phyloP scores from a whole-genome alignment of 2,329 filamentous ascomycete genomes.

The Ascochyta koolunga region DNA sequence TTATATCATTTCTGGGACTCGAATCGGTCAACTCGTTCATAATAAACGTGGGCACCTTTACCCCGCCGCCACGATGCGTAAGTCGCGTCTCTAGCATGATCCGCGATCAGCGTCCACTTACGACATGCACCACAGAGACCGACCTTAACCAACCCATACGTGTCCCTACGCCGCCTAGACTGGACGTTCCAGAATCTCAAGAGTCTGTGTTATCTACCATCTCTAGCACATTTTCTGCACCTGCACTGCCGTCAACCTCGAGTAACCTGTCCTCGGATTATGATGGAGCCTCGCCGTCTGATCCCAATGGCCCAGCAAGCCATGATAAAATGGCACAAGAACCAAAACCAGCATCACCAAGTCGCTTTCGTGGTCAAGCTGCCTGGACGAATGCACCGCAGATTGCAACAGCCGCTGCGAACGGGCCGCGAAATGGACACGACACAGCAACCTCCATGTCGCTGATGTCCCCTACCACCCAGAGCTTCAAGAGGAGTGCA shows the following conservation, averaged over 20 bases:
- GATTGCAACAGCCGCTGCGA: slow-evolving; percentile 34
- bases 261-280: slow-evolving; percentile 33
- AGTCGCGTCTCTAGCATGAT: slow-evolving; percentile 29
- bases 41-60: slow-evolving; percentile 20
- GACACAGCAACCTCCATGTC: slow-evolving; percentile 50
- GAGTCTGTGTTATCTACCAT: slow-evolving; percentile 42
- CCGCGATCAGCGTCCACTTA: slow-evolving; percentile 26
- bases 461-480: slow-evolving; percentile 49
- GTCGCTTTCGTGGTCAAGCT: slow-evolving; percentile 55
- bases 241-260: slow-evolving; percentile 39
- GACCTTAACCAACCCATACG: slow-evolving; percentile 6
- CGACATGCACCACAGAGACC: slow-evolving; percentile 18
- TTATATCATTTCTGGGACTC: slow-evolving; percentile 1
- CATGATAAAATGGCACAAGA: slow-evolving; percentile 53
- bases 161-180: slow-evolving; percentile 1
- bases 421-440: slow-evolving; percentile 36
- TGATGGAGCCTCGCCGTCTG: slow-evolving; percentile 36
- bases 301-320: slow-evolving; percentile 29
- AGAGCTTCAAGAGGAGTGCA: slow-evolving; percentile 74
- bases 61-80: slow-evolving; percentile 31
- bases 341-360: slow-evolving; percentile 49
- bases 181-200: slow-evolving; percentile 35
- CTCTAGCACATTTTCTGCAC: slow-evolving; percentile 43
- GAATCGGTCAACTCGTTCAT: slow-evolving; percentile 10
- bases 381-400: slow-evolving; percentile 22